These are phyloP conservation scores for Suhomyces ambrosiae DNA, from an alignment of 1,139 yeast genomes.

Conservation along the genomic window DNA sequence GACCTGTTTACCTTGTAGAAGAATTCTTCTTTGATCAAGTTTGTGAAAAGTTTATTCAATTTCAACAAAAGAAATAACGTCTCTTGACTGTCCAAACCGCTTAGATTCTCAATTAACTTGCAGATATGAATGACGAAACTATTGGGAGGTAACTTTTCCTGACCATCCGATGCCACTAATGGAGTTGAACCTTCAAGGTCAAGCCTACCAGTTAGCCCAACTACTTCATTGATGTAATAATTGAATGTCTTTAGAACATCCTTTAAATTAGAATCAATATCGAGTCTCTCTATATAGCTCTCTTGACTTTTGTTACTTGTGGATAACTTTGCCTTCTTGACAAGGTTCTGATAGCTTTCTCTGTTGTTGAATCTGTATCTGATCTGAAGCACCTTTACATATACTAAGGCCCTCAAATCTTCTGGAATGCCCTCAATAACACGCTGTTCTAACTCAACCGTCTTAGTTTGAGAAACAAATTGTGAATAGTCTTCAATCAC, in stretches of 20 bases:
- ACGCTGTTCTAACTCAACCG: slow-evolving; percentile 29
- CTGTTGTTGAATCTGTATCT: slow-evolving; percentile 34
- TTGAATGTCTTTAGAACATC: slow-evolving; percentile 37
- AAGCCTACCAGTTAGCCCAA: slow-evolving; percentile 13
- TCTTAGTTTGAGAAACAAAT: slow-evolving; percentile 21
- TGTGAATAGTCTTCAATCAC: slow-evolving; percentile 27
- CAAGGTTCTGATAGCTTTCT: slow-evolving; percentile 33
- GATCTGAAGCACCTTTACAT: slow-evolving; percentile 38
- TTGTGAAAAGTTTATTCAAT: slow-evolving; percentile 32
- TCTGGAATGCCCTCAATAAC: slow-evolving; percentile 39
- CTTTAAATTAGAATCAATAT: slow-evolving; percentile 23
- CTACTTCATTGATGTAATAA: slow-evolving; percentile 33
- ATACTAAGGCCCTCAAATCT: slow-evolving; percentile 32
- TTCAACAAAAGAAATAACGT: slow-evolving; percentile 37
- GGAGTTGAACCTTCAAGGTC: slow-evolving; percentile 18
- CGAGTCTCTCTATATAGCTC: slow-evolving; percentile 24
- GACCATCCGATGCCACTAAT: slow-evolving; percentile 8
- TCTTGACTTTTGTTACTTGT: slow-evolving; percentile 19
- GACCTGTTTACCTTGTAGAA: slow-evolving; percentile 40
- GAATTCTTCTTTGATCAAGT: slow-evolving; percentile 38
- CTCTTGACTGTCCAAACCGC: slow-evolving; percentile 32
- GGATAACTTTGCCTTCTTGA: slow-evolving; percentile 30
- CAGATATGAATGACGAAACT: slow-evolving; percentile 28
- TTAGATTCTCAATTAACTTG: slow-evolving; percentile 23
- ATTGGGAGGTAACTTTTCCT: slow-evolving; percentile 24